Base-by-base conservation (phyloP, 306 rosid genomes). In the Hylodesmum podocarpum region DNA sequence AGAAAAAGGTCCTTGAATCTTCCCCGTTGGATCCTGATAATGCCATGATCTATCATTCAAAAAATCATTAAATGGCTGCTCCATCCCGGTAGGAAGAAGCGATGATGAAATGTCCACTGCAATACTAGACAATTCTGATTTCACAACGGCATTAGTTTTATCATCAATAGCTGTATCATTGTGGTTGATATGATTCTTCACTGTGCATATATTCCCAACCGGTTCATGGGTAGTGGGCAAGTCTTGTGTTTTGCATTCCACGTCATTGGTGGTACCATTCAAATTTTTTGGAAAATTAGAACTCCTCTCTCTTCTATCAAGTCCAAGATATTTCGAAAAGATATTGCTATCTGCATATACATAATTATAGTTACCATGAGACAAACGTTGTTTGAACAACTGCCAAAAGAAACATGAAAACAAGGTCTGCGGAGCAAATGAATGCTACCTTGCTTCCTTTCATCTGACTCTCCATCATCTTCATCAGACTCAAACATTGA, bases 21-120 rank as follows among this genome's bases (percentile, higher is more conserved):
- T 93, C 79, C 98, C 98, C 79, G 86, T 34, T 16, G 96, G 96
- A 79, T 96, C 99, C 81, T 66, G 91, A 81, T 96, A 96, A 81
- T 88, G 88, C 99, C 99, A 96, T 15, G 82, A 66, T 57, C 58
- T 85, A 50, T 91, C 91, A 47, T 81, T 80, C 76, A 85, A 79
- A 78, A 61, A 76, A 70, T 79, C 86, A 80, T 87, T 75, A 34
- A 80, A 69, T 66, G 89, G 76, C 70, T 80, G 86, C 57, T 82
- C 88, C 69, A 40, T 78, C 84, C 84, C 89, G 39, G 79, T 49
- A 70, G 88, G 72, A 34, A 47, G 71, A 65, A 74, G 78, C 12
- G 84, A 67, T 13, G 86, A 61, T 34, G 83, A 80, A 78, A 50
- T 69, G 41, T 88, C 96, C 25, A 86, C 69, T 31, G 85, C 81